Percentiles rank a stretch among this genome's conserved stretches.
phyloP scores from a whole-genome alignment of 441 rosid genomes.

The Euphorbia corollata region DNA sequence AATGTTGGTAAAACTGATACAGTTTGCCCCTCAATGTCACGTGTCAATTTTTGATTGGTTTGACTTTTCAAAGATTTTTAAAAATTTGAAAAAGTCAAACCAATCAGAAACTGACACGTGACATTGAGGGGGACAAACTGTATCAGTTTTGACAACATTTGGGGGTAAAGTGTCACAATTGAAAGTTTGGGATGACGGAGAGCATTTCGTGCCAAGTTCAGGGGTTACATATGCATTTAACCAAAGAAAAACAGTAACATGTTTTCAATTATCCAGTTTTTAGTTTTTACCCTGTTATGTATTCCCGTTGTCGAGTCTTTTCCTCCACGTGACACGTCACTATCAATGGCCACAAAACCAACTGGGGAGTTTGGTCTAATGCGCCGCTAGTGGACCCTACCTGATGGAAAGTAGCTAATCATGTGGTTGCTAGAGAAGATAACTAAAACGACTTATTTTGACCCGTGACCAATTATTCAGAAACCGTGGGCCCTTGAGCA shows the following conservation, averaged over 20 bases:
- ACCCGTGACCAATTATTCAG: background rate
- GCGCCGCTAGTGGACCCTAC: background rate
- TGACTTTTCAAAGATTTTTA: too few relatives aligned
- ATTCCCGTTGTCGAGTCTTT: constrained; percentile 1
- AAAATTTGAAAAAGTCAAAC: too few relatives aligned
- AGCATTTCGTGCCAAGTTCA: too few relatives aligned
- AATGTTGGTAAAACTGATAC: too few relatives aligned
- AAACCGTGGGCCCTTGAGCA: constrained; percentile 6
- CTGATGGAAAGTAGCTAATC: background rate
- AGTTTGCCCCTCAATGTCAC: too few relatives aligned
- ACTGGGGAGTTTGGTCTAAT: background rate
- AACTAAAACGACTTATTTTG: background rate
- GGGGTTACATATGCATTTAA: too few relatives aligned
- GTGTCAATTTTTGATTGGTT: too few relatives aligned
- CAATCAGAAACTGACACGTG: too few relatives aligned
- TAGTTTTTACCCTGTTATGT: background rate
- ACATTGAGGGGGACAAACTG: too few relatives aligned
- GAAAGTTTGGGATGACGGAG: too few relatives aligned
- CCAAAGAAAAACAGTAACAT: background rate
- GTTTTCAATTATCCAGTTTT: background rate
- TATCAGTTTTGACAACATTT: too few relatives aligned
- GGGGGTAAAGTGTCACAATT: too few relatives aligned
- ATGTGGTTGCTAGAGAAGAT: background rate
- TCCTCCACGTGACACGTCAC: constrained; percentile 1
- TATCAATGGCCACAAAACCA: background rate